Evolutionary conservation across 768 basidiomycete species (phyloP).

Genomic region (Amanita subjunquillea): DNA sequence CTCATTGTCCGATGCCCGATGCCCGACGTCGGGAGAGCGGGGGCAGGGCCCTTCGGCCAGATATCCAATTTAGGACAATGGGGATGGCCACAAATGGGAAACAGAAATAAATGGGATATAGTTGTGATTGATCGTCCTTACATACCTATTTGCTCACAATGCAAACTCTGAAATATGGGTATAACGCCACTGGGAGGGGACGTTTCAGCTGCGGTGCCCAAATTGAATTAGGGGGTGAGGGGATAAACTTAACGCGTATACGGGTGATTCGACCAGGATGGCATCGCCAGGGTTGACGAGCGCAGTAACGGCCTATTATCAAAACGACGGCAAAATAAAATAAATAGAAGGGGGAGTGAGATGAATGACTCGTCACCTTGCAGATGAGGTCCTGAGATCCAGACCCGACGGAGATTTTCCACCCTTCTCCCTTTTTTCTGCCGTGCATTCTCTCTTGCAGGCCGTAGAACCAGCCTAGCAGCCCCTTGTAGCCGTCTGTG

Average conservation of each 20-base stretch:
- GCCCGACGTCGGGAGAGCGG: background rate
- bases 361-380: conserved; percentile 40
- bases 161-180: conserved; percentile 9
- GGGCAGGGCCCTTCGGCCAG: background rate
- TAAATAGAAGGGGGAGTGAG: background rate
- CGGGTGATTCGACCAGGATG: conserved; percentile 75
- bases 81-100: background rate
- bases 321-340: background rate
- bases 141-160: conserved; percentile 9
- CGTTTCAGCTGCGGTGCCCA: background rate
- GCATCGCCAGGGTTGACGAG: conserved; percentile 74
- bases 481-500: conserved; percentile 55
- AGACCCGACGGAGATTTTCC: conserved; percentile 68
- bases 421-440: conserved; percentile 50
- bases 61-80: background rate
- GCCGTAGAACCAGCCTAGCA: conserved; percentile 59
- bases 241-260: conserved; percentile 49
- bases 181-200: background rate
- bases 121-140: background rate
- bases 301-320: conserved; percentile 53
- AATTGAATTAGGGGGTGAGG: background rate
- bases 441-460: conserved; percentile 67
- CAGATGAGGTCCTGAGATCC: conserved; percentile 87
- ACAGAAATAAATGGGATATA: background rate
- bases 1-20: background rate